Conservation (phyloP, 1,139 yeast genomes). For the Yamadazyma dushanensis region DNA sequence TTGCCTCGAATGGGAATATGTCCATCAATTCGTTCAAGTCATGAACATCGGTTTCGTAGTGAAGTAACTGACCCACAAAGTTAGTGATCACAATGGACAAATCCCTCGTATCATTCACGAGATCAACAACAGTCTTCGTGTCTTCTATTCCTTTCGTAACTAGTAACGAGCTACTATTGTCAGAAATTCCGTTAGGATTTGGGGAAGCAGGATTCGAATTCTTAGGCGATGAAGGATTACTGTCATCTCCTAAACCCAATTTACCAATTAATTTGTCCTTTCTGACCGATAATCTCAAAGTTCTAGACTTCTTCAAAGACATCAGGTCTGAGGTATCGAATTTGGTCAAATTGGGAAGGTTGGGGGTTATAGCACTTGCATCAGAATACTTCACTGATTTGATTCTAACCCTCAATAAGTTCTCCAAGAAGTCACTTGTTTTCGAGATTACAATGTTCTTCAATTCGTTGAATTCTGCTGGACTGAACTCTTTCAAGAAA, state of each 20-base stretch:
- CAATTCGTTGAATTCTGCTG: slow-evolving; percentile 29
- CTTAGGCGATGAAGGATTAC: slow-evolving; percentile 10
- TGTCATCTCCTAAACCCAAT: slow-evolving; percentile 15
- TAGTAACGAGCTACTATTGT: slow-evolving; percentile 6
- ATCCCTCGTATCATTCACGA: slow-evolving; percentile 36
- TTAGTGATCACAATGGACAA: slow-evolving; percentile 56
- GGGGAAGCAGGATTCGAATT: slow-evolving; percentile 7
- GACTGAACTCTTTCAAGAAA: slow-evolving; percentile 62
- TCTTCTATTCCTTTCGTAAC: slow-evolving; percentile 32
- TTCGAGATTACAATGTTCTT: slow-evolving; percentile 26
- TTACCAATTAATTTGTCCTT: slow-evolving; percentile 24
- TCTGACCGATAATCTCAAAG: slow-evolving; percentile 32
- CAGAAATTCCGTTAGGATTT: slow-evolving; percentile 4
- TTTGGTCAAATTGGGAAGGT: slow-evolving; percentile 3
- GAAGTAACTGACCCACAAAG: slow-evolving; percentile 66
- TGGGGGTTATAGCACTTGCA: slow-evolving; percentile 6
- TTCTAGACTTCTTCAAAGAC: slow-evolving; percentile 31
- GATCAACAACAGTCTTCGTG: slow-evolving; percentile 42
- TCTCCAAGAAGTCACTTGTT: slow-evolving; percentile 31
- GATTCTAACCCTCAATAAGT: slow-evolving; percentile 24
- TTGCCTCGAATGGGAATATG: slow-evolving; percentile 36
- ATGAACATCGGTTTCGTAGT: slow-evolving; percentile 52
- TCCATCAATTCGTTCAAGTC: slow-evolving; percentile 52
- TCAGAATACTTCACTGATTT: slow-evolving; percentile 21
- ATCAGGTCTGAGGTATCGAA: slow-evolving; percentile 13